phyloP scores from a whole-genome alignment of 2,329 filamentous ascomycete genomes.

The Diaporthe batatas region DNA sequence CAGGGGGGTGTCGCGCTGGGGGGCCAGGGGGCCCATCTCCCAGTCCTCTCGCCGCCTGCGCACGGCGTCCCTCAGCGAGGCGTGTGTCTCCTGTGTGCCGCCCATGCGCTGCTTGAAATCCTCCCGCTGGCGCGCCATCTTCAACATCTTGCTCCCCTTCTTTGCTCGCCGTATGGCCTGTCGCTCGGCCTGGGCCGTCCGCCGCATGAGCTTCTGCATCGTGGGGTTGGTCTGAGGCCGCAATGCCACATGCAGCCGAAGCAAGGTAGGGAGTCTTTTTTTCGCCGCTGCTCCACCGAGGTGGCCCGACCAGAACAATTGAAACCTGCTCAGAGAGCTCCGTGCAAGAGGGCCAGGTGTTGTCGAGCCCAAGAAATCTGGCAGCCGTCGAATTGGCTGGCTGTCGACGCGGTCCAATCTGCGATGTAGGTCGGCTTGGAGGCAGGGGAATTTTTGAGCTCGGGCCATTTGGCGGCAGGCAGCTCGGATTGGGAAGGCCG shows the following conservation, averaged over 20 bases:
- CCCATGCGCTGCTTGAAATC: constrained; percentile 49
- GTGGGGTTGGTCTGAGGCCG: constrained; percentile 33
- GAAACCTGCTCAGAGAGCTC: background rate
- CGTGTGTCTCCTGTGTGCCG: constrained; percentile 13
- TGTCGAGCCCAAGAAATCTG: background rate
- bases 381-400: constrained; percentile 20
- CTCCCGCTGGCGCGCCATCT: constrained; percentile 46
- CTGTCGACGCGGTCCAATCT: constrained; percentile 3
- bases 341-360: background rate
- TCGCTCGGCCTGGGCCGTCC: constrained; percentile 75
- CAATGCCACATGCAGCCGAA: constrained; percentile 3
- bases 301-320: background rate
- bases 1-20: constrained; percentile 78
- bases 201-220: constrained; percentile 80
- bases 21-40: constrained; percentile 81
- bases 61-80: constrained; percentile 28
- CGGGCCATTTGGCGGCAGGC: constrained; percentile 34
- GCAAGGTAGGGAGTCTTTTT: background rate
- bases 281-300: background rate
- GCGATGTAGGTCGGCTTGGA: background rate
- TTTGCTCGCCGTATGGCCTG: constrained; percentile 66
- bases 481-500: background rate
- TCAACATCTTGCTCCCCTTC: constrained; percentile 46
- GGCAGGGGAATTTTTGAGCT: constrained; percentile 43
- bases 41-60: constrained; percentile 77